phyloP scores from a whole-genome alignment of 2,329 filamentous ascomycete genomes.

The Xylaria sp. region DNA sequence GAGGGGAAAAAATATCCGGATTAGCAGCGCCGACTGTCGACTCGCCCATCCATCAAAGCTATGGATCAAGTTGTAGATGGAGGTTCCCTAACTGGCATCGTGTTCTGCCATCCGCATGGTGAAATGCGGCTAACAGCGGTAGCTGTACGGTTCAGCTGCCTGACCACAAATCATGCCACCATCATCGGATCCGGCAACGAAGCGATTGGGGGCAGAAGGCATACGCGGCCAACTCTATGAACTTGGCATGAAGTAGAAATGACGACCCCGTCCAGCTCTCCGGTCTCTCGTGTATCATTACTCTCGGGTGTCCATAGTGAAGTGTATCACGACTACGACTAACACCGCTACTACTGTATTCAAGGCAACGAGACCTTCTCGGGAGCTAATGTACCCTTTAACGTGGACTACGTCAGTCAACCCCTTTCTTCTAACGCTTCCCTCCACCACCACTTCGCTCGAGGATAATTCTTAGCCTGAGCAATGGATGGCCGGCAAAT shows the following conservation, averaged over 20 bases:
- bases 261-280: slow-evolving; percentile 1
- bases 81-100: slow-evolving; percentile 1
- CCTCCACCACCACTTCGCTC: not conserved
- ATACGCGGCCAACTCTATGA: slow-evolving; percentile 1
- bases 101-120: not conserved
- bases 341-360: not conserved
- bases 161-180: slow-evolving; percentile 20
- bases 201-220: slow-evolving; percentile 6
- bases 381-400: slow-evolving; percentile 22
- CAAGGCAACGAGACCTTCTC: slow-evolving; percentile 18
- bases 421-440: not conserved
- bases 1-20: slow-evolving; percentile 17
- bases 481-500: slow-evolving; percentile 8
- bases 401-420: slow-evolving; percentile 13
- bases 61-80: slow-evolving; percentile 7
- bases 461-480: slow-evolving; percentile 2
- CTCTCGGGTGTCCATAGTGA: slow-evolving; percentile 19
- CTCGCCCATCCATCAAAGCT: slow-evolving; percentile 8
- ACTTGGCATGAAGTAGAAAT: slow-evolving; percentile 9
- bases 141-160: slow-evolving; percentile 5
- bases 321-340: not conserved
- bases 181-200: slow-evolving; percentile 15
- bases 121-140: slow-evolving; percentile 10
- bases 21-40: slow-evolving; percentile 22
- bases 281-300: not conserved